phyloP scores from a whole-genome alignment of 2,329 filamentous ascomycete genomes.

The Rosellinia necatrix region DNA sequence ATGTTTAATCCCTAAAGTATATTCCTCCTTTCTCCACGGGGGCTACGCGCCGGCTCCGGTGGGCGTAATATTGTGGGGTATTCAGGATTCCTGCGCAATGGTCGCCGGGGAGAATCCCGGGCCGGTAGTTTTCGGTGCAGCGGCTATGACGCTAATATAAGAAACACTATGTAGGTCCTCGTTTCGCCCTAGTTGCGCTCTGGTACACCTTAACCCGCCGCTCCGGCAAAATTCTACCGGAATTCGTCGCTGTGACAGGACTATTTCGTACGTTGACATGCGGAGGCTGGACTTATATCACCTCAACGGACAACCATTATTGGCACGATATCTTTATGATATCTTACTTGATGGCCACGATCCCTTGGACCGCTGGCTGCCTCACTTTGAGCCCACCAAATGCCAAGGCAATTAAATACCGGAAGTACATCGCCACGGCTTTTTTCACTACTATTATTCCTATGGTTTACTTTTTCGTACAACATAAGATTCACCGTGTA shows the following conservation, averaged over 20 bases:
- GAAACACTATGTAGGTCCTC: conserved; percentile 65
- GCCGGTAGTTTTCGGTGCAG: too few species aligned
- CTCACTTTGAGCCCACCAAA: conserved; percentile 87
- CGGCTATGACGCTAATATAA: conserved; percentile 24
- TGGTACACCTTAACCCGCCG: conserved; percentile 89
- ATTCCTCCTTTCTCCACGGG: background rate
- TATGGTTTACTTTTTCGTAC: conserved; percentile 95
- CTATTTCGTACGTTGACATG: conserved; percentile 90
- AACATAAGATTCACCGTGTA: conserved; percentile 95
- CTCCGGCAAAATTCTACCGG: conserved; percentile 75
- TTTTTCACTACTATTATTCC: conserved; percentile 94
- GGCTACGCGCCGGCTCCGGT: background rate
- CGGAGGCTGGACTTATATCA: conserved; percentile 98
- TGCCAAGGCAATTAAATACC: conserved; percentile 79
- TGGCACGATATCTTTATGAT: conserved; percentile 99
- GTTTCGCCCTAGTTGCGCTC: conserved; percentile 86
- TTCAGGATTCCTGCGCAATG: too few species aligned
- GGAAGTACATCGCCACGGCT: conserved; percentile 78
- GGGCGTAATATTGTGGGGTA: background rate
- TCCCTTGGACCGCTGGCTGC: conserved; percentile 94
- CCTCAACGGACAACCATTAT: conserved; percentile 95
- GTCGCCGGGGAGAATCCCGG: too few species aligned
- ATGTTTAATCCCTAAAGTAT: conserved; percentile 37
- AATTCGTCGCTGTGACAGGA: conserved; percentile 78
- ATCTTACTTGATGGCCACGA: conserved; percentile 88